Evolutionary conservation across 176 grass and related monocot species (phyloP), one percentile per base, ranked within the genome.

Genomic region (Lolium perenne): DNA sequence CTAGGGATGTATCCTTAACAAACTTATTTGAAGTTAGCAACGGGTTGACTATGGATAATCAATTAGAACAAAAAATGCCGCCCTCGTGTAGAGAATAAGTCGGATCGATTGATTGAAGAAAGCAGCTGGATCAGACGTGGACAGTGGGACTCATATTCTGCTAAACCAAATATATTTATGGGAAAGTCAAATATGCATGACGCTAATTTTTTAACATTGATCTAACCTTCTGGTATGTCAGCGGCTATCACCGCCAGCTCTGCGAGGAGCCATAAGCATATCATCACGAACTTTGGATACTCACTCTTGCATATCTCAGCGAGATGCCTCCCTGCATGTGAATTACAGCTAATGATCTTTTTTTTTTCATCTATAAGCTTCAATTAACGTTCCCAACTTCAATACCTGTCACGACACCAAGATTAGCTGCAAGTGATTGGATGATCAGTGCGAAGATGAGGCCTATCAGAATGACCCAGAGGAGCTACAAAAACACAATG

Each of bases 381-480:
- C 4, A 3, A 11, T 32, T 56, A 56, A 20, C 7, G 17, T 56
- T 56, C 16, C 54, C 21, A 25, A 11, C 3, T 40, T 67, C 14
- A 14, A 48, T 88, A 97, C 95, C 92, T 91, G 92, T 97, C 60
- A 92, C 87, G 1, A 97, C 95, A 0, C 95, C 95, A 43, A 97
- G 89, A 83, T 97, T 97, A 47, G 95, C 95, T 1, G 95, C 76
- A 22, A 97, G 83, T 6, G 95, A 95, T 63, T 97, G 95, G 73
- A 97, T 97, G 9, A 97, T 88, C 14, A 97, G 51, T 0, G 95
- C 95, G 16, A 97, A 97, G 65, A 93, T 73, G 14, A 97, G 88
- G 2, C 95, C 93, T 20, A 97, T 80, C 35, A 97, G 80, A 53
- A 97, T 90, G 4, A 97, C 93, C 95, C 95, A 97, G 41, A 97